Evolutionary conservation across 805 yeast species (phyloP).

Genomic region (Huiozyma naganishii): DNA sequence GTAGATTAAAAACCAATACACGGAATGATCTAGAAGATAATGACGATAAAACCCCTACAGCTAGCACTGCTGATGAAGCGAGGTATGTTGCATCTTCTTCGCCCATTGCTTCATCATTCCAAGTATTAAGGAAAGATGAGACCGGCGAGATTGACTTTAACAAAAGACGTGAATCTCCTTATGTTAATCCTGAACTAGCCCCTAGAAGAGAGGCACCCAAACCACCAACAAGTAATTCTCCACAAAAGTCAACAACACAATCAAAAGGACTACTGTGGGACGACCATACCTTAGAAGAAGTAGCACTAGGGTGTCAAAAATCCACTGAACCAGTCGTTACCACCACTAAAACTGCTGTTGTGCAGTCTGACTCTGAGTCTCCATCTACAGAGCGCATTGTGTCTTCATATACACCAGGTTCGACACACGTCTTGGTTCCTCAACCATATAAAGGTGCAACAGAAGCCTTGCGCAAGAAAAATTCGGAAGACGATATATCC

Average conservation of each 20-base stretch:
- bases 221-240: slow-evolving; percentile 37
- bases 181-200: slow-evolving; percentile 43
- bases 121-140: slow-evolving; percentile 53
- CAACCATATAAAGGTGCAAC: slow-evolving; percentile 31
- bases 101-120: slow-evolving; percentile 33
- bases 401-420: slow-evolving; percentile 34
- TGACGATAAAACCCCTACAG: background rate
- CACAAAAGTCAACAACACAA: slow-evolving; percentile 11
- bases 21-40: background rate
- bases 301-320: slow-evolving; percentile 7
- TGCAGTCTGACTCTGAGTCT: background rate
- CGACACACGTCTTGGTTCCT: slow-evolving; percentile 33
- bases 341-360: slow-evolving; percentile 1
- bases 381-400: slow-evolving; percentile 16
- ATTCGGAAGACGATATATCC: slow-evolving; percentile 5
- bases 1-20: background rate
- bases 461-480: slow-evolving; percentile 7
- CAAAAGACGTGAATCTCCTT: slow-evolving; percentile 67
- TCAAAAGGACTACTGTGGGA: slow-evolving; percentile 3
- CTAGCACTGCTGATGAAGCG: no score
- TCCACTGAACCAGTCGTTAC: slow-evolving; percentile 9
- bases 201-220: slow-evolving; percentile 68
- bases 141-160: slow-evolving; percentile 73
- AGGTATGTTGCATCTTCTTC: background rate
- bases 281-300: slow-evolving; percentile 6